Evolutionary conservation across 768 basidiomycete genomes (phyloP), one percentile per base, ranked within the genome.

Genomic region (Gloeophyllum trabeum): DNA sequence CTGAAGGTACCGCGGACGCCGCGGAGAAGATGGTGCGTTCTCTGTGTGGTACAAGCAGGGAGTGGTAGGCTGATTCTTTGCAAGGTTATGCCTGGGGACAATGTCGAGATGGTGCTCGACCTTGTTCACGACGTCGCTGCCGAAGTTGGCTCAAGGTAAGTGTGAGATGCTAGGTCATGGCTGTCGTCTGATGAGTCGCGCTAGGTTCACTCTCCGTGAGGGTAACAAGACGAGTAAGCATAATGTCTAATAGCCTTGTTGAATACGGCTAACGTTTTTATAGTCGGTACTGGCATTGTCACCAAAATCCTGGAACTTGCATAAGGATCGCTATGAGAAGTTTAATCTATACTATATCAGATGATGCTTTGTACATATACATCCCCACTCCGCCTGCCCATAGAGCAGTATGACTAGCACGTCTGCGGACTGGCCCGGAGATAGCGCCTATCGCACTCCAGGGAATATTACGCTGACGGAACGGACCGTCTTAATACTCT

Each of bases 1-100:
- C 93, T 7, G 79, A 81, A 26, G 91, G 76, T 34, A 91, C 87
- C 2, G 63, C 75, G 18, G 81, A 84, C 50, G 76, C 86, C 14
- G 73, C 75, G 42, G 86, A 91, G 54, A 93, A 89, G 63, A 92
- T 94, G 83, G 90, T 81, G 38, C 20, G 64, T 54, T 21, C 5
- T 12, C 22, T 21, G 22, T 6, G 46, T 19, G 16, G 35, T 44
- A 4, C n/a, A 43, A 32, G 14, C 6, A 43, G 41, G 1, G 13
- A 12, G 35, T 5, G 16, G 24, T 37, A 23, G 22, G 47, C 37
- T 41, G 42, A 37, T 5, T 3, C 30, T 5, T 40, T 39, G 46
- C 35, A 51, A 86, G 80, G 80, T 97, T 51, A 93, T 96, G 89
- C 94, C 94, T 39, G 94, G 94, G 47, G 94, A 98, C 67, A 94